Conservation (phyloP, 805 yeast species). For the Wickerhamiella occidentalis region DNA sequence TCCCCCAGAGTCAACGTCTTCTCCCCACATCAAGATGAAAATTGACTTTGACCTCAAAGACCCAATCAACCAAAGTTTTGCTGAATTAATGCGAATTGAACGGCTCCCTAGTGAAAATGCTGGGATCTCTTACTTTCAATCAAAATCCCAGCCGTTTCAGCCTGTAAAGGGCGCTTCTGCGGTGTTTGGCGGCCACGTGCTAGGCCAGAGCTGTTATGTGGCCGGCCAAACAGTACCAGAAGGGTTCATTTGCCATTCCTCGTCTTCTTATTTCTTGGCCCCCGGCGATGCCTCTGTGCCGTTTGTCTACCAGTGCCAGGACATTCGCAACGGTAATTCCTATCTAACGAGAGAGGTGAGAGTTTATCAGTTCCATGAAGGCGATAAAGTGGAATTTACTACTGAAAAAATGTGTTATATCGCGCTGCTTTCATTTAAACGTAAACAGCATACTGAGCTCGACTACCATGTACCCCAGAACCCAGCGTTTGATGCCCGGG, state of each 20-base stretch:
- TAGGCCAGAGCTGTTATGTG: slow-evolving; percentile 22
- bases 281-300: slow-evolving; percentile 24
- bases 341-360: slow-evolving; percentile 22
- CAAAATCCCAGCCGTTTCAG: slow-evolving; percentile 19
- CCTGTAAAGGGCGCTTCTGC: slow-evolving; percentile 21
- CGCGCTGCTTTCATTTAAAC: slow-evolving; percentile 17
- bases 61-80: slow-evolving; percentile 11
- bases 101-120: not conserved
- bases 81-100: slow-evolving; percentile 13
- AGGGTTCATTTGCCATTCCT: slow-evolving; percentile 19
- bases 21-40: not conserved
- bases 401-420: slow-evolving; percentile 16
- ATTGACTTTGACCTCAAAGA: slow-evolving; percentile 10
- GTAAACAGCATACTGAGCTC: slow-evolving; percentile 12
- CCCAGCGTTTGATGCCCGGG: slow-evolving; percentile 11
- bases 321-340: slow-evolving; percentile 22
- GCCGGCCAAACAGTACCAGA: slow-evolving; percentile 21
- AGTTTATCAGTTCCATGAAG: slow-evolving; percentile 22
- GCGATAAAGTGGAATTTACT: slow-evolving; percentile 16
- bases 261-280: slow-evolving; percentile 23
- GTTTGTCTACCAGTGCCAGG: slow-evolving; percentile 22
- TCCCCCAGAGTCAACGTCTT: not conserved
- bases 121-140: slow-evolving; percentile 15
- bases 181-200: slow-evolving; percentile 26
- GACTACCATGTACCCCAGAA: slow-evolving; percentile 15